A percentile compares a stretch with the other conserved stretches of the same genome.
Conservation (phyloP, 1,284 basidiomycete genomes). For the Thelephora terrestris region DNA sequence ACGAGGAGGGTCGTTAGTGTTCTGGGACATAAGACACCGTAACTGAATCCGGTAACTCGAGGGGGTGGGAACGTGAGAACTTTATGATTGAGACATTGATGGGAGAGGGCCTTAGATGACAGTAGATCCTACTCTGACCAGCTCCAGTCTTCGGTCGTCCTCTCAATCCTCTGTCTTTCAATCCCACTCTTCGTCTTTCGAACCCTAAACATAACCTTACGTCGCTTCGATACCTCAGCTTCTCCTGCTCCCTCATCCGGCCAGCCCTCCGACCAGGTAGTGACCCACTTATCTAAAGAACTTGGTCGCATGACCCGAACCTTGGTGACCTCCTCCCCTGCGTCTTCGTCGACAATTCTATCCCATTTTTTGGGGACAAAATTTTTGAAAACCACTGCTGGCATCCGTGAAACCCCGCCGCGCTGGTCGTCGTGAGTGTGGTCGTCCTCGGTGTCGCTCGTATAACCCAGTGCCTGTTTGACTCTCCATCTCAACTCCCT, state of each 20-base stretch:
- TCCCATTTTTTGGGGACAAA: conserved; percentile 64
- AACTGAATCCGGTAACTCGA: too few species aligned
- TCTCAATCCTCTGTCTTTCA: conserved; percentile 61
- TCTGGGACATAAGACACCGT: too few species aligned
- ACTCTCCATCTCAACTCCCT: conserved; percentile 78
- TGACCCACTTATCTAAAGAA: conserved; percentile 24
- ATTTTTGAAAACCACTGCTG: conserved; percentile 39
- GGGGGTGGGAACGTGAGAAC: too few species aligned
- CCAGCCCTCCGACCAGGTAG: conserved; percentile 27
- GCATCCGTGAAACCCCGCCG: conserved; percentile 21
- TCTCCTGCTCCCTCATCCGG: conserved; percentile 26
- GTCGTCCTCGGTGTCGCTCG: conserved; percentile 56
- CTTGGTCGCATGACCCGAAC: conserved; percentile 27
- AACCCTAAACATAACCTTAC: conserved; percentile 43
- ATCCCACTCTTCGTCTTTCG: conserved; percentile 44
- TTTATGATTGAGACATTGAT: too few species aligned
- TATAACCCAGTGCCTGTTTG: conserved; percentile 50
- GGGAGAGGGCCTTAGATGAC: neutral
- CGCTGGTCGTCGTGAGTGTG: conserved; percentile 8
- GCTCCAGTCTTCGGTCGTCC: conserved; percentile 55
- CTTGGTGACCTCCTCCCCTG: conserved; percentile 28
- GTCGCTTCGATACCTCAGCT: conserved; percentile 35
- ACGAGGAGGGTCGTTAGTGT: too few species aligned
- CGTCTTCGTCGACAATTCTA: conserved; percentile 30
- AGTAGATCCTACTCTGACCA: conserved; percentile 28